Percentiles rank a stretch among this genome's conserved stretches.
These are phyloP conservation scores for Flaveria robusta DNA, from an alignment of 129 eudicot species.

Conservation along the genomic window DNA sequence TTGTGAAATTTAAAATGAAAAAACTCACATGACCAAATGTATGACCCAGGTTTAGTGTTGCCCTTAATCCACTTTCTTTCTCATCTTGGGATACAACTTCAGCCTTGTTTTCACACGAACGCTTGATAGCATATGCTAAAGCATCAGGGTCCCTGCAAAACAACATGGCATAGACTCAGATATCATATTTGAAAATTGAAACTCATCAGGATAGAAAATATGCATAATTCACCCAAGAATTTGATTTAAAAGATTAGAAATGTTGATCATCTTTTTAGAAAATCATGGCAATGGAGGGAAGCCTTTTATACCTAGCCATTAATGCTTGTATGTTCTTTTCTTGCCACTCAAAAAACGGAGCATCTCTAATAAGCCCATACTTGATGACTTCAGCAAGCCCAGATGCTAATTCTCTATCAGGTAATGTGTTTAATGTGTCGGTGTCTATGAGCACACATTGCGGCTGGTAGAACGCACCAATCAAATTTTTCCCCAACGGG, in stretches of 20 bases:
- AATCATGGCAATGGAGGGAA: neutral
- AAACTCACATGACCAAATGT: slow-evolving; percentile 95
- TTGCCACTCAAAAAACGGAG: slow-evolving; percentile 96
- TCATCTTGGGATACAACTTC: slow-evolving; percentile 92
- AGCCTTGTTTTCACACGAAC: slow-evolving; percentile 96
- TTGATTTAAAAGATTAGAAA: neutral
- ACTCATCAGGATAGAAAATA: neutral
- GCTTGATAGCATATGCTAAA: slow-evolving; percentile 92
- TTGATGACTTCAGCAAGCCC: slow-evolving; percentile 95
- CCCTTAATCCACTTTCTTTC: slow-evolving; percentile 93
- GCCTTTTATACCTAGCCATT: slow-evolving; percentile 63
- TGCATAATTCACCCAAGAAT: neutral
- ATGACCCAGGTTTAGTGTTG: slow-evolving; percentile 92
- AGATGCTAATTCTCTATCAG: slow-evolving; percentile 94
- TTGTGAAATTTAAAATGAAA: neutral
- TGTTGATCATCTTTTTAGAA: neutral
- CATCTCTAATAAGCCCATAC: slow-evolving; percentile 92
- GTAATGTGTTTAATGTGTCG: slow-evolving; percentile 84
- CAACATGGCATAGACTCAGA: slow-evolving; percentile 20
- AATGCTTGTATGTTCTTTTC: slow-evolving; percentile 83
- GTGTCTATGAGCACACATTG: slow-evolving; percentile 98
- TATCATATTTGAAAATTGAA: neutral
- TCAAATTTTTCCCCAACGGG: slow-evolving; percentile 81
- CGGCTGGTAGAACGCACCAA: slow-evolving; percentile 98
- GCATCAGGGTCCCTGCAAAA: slow-evolving; percentile 79